Evolutionary conservation across 352 stramenopile species (phyloP).

Genomic region (Phytophthora hybrid): DNA sequence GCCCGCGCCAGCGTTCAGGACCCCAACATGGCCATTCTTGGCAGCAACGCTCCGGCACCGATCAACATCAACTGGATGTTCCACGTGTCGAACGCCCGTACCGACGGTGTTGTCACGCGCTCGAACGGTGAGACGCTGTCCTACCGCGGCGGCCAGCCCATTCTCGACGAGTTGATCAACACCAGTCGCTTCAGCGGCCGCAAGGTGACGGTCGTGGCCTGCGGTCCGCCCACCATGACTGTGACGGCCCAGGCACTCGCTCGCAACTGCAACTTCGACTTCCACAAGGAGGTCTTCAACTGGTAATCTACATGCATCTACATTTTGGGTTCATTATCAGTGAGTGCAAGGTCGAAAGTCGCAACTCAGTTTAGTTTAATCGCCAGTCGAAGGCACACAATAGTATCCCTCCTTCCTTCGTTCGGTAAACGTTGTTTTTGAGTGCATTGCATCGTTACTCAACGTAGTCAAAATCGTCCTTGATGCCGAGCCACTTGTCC

Average conservation of each 20-base stretch:
- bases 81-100: slow-evolving; percentile 66
- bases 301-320: slow-evolving; percentile 54
- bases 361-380: slow-evolving; percentile 31
- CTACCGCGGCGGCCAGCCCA: slow-evolving; percentile 60
- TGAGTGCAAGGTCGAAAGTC: slow-evolving; percentile 5
- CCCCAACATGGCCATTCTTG: slow-evolving; percentile 48
- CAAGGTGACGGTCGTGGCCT: slow-evolving; percentile 76
- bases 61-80: slow-evolving; percentile 68
- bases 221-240: slow-evolving; percentile 76
- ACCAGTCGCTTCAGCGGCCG: slow-evolving; percentile 64
- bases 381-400: slow-evolving; percentile 25
- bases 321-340: slow-evolving; percentile 24
- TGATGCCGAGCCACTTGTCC: slow-evolving; percentile 88
- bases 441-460: slow-evolving; percentile 44
- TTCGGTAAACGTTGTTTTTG: background rate
- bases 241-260: slow-evolving; percentile 72
- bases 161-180: slow-evolving; percentile 81
- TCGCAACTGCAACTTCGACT: slow-evolving; percentile 74
- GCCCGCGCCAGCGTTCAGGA: slow-evolving; percentile 54
- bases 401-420: slow-evolving; percentile 27
- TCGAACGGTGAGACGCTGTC: slow-evolving; percentile 62
- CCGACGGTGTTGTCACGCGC: slow-evolving; percentile 53
- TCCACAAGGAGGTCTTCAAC: slow-evolving; percentile 88
- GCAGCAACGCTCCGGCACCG: slow-evolving; percentile 22
- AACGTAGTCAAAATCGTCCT: slow-evolving; percentile 90